Evolutionary conservation across 2,329 filamentous ascomycete genomes (phyloP).

Genomic region (Apiospora phragmitis): DNA sequence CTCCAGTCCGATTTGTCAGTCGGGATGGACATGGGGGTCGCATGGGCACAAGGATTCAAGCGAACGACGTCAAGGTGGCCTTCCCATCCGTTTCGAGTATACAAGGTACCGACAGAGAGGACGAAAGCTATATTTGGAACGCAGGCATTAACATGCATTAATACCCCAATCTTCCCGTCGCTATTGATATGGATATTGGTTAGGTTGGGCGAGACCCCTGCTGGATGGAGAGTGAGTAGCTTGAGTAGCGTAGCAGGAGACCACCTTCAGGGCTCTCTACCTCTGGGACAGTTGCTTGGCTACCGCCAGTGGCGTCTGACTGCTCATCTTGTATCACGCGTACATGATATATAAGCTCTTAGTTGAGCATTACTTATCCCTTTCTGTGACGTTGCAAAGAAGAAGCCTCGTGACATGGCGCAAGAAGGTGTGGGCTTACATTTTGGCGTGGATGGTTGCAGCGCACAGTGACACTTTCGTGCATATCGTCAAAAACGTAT

Average conservation of each 20-base stretch:
- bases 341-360: slow-evolving; percentile 2
- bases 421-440: neutral
- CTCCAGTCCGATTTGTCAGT: neutral
- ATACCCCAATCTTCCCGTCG: neutral
- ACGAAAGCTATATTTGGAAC: neutral
- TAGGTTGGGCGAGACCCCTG: neutral
- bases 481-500: neutral
- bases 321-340: neutral
- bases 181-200: neutral
- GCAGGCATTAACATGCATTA: neutral
- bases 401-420: neutral
- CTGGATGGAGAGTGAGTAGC: neutral
- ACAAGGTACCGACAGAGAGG: neutral
- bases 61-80: neutral
- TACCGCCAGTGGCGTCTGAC: slow-evolving; percentile 1
- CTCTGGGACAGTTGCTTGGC: neutral
- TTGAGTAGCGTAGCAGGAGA: neutral
- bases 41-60: slow-evolving; percentile 5
- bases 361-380: slow-evolving; percentile 3
- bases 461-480: neutral
- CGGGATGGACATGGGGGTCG: neutral
- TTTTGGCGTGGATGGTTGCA: neutral
- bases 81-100: neutral
- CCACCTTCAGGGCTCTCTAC: neutral
- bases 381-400: neutral